phyloP scores from a whole-genome alignment of 176 grass and related monocot genomes.

The Phragmites australis region DNA sequence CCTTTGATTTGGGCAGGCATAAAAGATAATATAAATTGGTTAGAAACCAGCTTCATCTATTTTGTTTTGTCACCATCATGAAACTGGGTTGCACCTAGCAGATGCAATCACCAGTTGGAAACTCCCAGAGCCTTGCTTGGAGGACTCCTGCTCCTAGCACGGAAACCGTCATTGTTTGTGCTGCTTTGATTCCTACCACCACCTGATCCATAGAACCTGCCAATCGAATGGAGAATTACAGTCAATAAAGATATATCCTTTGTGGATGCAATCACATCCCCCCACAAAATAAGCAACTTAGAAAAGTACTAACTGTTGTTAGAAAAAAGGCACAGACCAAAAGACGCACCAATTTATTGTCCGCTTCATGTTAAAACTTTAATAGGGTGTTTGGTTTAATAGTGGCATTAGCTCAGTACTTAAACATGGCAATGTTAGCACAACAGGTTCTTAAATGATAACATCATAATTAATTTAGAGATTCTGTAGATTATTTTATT shows the following conservation, averaged over 20 bases:
- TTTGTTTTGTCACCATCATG: conserved; percentile 39
- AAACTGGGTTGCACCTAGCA: conserved; percentile 10
- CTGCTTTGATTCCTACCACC: conserved; percentile 34
- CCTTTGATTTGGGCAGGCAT: conserved; percentile 17
- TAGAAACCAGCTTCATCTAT: conserved; percentile 31
- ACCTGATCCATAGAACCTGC: conserved; percentile 52
- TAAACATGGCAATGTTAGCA: background rate
- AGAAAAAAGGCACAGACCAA: background rate
- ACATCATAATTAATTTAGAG: background rate
- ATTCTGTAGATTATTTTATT: background rate
- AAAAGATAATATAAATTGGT: conserved; percentile 35
- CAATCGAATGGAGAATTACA: background rate
- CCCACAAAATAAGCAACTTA: background rate
- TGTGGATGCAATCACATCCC: background rate
- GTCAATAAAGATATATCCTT: background rate
- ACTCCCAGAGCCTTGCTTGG: conserved; percentile 45
- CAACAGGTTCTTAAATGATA: background rate
- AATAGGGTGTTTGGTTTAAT: too few relatives aligned
- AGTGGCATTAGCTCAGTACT: background rate
- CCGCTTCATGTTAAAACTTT: background rate
- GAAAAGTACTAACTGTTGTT: background rate
- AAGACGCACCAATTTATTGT: background rate
- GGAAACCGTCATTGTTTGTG: conserved; percentile 19
- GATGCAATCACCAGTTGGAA: conserved; percentile 47
- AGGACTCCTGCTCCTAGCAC: conserved; percentile 59